A percentile compares a stretch with the other conserved stretches of the same genome.
These are phyloP conservation scores for Apiotrichum sp. DNA, from an alignment of 1,284 basidiomycete genomes.

Conservation along the genomic window DNA sequence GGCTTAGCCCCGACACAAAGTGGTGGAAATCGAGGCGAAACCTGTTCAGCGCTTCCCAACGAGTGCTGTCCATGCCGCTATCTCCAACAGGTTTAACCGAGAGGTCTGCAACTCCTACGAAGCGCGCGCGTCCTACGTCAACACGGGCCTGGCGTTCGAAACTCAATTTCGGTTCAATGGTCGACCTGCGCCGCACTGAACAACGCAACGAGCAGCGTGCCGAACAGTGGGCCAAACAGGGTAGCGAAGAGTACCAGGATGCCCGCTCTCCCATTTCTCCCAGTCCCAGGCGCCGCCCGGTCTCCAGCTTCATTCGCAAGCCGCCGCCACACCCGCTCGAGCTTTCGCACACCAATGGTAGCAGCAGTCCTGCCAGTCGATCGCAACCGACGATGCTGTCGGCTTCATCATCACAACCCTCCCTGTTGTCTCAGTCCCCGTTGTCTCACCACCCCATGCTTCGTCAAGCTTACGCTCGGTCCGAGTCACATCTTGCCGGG, in stretches of 20 bases:
- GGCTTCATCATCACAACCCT: constrained; percentile 12
- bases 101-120: background rate
- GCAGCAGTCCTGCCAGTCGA: background rate
- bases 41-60: constrained; percentile 12
- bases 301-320: constrained; percentile 5
- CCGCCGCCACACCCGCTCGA: constrained; percentile 14
- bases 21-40: constrained; percentile 17
- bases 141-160: constrained; percentile 2
- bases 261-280: background rate
- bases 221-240: too few species aligned
- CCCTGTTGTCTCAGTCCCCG: background rate
- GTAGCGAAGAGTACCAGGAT: background rate
- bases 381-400: constrained; percentile 10
- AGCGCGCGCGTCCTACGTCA: background rate
- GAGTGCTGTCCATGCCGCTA: background rate
- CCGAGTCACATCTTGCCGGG: constrained; percentile 14
- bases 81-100: background rate
- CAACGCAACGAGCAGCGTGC: background rate
- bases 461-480: constrained; percentile 16
- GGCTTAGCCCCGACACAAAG: constrained; percentile 6
- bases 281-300: constrained; percentile 7
- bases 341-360: constrained; percentile 8
- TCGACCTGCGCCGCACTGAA: constrained; percentile 10
- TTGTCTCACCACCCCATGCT: constrained; percentile 12
- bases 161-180: constrained; percentile 20